These are phyloP conservation scores for Alisma plantagoaquatica DNA, from an alignment of 106 monocot genomes.

Conservation along the genomic window DNA sequence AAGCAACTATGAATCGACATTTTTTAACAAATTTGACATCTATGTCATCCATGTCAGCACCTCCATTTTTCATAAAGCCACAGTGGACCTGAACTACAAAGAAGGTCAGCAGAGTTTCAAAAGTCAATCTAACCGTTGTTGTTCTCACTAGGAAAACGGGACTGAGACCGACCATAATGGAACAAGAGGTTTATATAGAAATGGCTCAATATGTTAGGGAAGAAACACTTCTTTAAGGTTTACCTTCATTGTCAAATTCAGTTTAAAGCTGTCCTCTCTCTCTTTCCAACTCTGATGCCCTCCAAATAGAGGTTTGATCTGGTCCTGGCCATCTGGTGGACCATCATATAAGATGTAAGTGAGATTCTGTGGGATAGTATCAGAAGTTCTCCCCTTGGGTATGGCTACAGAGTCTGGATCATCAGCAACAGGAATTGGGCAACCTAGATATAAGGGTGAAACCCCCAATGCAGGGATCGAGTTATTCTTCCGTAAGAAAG, in stretches of 20 bases:
- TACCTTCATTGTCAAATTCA: slow-evolving; percentile 90
- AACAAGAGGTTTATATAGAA: background rate
- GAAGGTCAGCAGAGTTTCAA: background rate
- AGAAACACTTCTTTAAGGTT: background rate
- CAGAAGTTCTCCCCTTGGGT: slow-evolving; percentile 48
- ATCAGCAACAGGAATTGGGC: slow-evolving; percentile 70
- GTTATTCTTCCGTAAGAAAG: too few relatives aligned
- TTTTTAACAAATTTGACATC: slow-evolving; percentile 67
- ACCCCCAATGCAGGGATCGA: too few relatives aligned
- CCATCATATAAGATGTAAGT: slow-evolving; percentile 52
- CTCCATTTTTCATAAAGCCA: slow-evolving; percentile 88
- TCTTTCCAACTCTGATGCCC: slow-evolving; percentile 87
- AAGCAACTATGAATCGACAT: slow-evolving; percentile 91
- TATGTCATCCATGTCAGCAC: slow-evolving; percentile 72
- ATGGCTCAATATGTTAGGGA: background rate
- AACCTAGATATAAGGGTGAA: slow-evolving; percentile 34
- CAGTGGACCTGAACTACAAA: slow-evolving; percentile 63
- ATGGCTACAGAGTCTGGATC: slow-evolving; percentile 69
- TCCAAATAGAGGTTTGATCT: slow-evolving; percentile 61
- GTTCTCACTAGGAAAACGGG: too few relatives aligned
- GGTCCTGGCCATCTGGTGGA: background rate
- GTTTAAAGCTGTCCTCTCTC: slow-evolving; percentile 79
- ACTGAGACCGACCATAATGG: background rate
- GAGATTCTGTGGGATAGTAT: slow-evolving; percentile 39
- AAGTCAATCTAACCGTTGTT: too few relatives aligned